Evolutionary conservation across 140 eudicot genomes (phyloP).

Genomic region (Bidens hawaiensis): DNA sequence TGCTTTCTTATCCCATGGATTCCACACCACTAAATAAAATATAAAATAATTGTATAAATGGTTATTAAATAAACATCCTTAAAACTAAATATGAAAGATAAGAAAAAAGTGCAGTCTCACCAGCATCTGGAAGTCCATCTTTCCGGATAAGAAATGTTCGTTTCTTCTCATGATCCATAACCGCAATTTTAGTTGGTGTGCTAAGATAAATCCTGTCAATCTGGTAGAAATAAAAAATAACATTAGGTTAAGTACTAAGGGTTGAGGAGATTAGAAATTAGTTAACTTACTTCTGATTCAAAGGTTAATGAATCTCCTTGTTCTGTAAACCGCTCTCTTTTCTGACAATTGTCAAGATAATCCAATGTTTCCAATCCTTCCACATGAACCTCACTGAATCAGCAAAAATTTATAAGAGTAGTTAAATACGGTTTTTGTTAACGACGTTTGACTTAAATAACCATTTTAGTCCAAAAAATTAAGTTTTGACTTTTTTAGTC

Average conservation of each 20-base stretch:
- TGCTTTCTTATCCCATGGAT: constrained; percentile 74
- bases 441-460: too few species aligned
- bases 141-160: constrained; percentile 73
- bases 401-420: too few species aligned
- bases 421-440: too few species aligned
- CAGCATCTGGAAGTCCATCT: constrained; percentile 93
- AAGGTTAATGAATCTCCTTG: constrained; percentile 83
- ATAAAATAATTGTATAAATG: not conserved
- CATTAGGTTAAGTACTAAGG: not conserved
- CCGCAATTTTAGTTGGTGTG: constrained; percentile 78
- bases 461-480: too few species aligned
- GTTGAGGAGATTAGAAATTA: constrained; percentile 1
- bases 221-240: constrained; percentile 26
- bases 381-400: constrained; percentile 80
- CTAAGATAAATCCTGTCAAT: constrained; percentile 83
- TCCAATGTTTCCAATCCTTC: constrained; percentile 92
- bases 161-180: constrained; percentile 84
- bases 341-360: constrained; percentile 72
- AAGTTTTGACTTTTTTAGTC: too few species aligned
- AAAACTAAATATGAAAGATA: too few species aligned
- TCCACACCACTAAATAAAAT: constrained; percentile 50
- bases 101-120: constrained; percentile 33
- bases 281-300: constrained; percentile 64
- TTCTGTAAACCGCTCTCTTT: constrained; percentile 63
- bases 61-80: too few species aligned